Percentiles rank a stretch among this genome's conserved stretches.
These are phyloP conservation scores for Pseudocercospora fuligena DNA, from an alignment of 2,329 filamentous ascomycete species.

Conservation along the genomic window DNA sequence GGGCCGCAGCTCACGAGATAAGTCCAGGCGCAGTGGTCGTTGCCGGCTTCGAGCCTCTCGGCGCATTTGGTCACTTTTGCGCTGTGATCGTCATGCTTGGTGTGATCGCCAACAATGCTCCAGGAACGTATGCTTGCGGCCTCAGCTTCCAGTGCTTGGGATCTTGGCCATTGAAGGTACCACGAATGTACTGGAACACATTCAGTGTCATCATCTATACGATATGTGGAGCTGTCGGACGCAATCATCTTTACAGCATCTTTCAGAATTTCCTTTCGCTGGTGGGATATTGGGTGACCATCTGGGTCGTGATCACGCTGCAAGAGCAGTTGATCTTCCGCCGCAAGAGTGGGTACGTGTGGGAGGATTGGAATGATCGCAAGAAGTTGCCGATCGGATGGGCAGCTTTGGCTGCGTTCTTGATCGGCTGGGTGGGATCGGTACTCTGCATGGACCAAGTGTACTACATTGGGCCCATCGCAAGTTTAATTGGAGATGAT, in stretches of 20 bases:
- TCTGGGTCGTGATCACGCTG: slow-evolving; percentile 49
- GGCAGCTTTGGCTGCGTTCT: slow-evolving; percentile 42
- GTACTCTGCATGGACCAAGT: slow-evolving; percentile 35
- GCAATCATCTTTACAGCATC: slow-evolving; percentile 50
- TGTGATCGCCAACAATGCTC: slow-evolving; percentile 51
- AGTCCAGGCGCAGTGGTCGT: slow-evolving; percentile 47
- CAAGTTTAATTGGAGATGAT: slow-evolving; percentile 21
- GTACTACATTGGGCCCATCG: slow-evolving; percentile 34
- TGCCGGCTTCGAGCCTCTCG: slow-evolving; percentile 46
- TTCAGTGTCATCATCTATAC: slow-evolving; percentile 44
- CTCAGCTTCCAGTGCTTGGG: slow-evolving; percentile 44
- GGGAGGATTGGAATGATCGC: slow-evolving; percentile 48
- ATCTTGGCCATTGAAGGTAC: slow-evolving; percentile 42
- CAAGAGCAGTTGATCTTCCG: slow-evolving; percentile 51
- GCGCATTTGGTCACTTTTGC: slow-evolving; percentile 51
- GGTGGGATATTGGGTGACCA: slow-evolving; percentile 54
- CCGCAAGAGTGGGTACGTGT: slow-evolving; percentile 44
- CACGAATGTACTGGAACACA: slow-evolving; percentile 28
- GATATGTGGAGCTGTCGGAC: slow-evolving; percentile 50
- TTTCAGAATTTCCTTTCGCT: slow-evolving; percentile 53
- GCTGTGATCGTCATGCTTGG: slow-evolving; percentile 50
- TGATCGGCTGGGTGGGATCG: slow-evolving; percentile 34
- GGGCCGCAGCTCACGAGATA: slow-evolving; percentile 40
- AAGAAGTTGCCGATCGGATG: slow-evolving; percentile 47
- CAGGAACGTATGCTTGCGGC: slow-evolving; percentile 51